Evolutionary conservation across 208 protist species (phyloP).

Genomic region (Tritrichomonas foetus): DNA sequence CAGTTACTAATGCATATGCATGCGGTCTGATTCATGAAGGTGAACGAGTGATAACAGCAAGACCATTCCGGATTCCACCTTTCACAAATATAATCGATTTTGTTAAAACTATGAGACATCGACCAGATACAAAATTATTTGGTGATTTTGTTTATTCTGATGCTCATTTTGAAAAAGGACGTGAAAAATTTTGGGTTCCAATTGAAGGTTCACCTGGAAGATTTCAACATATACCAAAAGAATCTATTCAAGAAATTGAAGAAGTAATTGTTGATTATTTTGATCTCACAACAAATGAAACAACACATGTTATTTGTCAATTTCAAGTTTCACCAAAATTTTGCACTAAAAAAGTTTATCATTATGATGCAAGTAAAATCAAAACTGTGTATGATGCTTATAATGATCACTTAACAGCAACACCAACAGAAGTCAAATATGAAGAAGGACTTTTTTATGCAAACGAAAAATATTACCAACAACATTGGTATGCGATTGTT

Average conservation of each 20-base stretch:
- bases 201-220: neutral
- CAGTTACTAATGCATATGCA: neutral
- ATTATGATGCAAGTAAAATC: neutral
- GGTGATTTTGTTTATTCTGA: neutral
- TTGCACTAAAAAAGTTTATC: neutral
- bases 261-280: neutral
- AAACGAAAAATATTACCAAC: no score
- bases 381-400: no score
- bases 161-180: neutral
- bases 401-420: neutral
- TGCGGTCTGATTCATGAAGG: neutral
- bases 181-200: neutral
- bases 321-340: no score
- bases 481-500: neutral
- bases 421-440: no score
- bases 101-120: neutral
- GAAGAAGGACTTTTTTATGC: neutral
- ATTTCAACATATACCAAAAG: neutral
- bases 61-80: neutral
- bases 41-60: neutral
- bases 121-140: neutral
- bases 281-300: neutral
- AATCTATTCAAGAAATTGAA: neutral
- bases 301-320: neutral
- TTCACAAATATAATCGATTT: neutral